Conservation (phyloP, 2,329 filamentous ascomycete genomes). For the Fusarium sp. region DNA sequence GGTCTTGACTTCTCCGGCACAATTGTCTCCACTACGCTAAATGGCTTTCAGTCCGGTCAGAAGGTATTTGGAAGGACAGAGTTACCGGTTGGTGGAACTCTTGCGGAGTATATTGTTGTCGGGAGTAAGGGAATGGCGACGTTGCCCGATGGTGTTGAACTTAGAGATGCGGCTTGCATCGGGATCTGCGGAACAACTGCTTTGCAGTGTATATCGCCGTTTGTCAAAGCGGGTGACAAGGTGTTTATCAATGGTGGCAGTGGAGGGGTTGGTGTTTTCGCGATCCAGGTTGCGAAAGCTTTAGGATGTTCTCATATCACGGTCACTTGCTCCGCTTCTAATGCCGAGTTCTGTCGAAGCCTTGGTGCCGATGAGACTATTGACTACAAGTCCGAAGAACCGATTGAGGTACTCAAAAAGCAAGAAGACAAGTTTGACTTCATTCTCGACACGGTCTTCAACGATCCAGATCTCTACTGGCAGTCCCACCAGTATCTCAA, state of each 20-base stretch:
- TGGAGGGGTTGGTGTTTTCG: constrained; percentile 28
- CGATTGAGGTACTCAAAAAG: background rate
- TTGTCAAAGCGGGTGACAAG: background rate
- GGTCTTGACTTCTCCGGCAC: constrained; percentile 33
- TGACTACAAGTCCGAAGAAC: constrained; percentile 8
- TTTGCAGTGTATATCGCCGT: constrained; percentile 1
- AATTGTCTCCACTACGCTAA: background rate
- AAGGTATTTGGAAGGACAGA: constrained; percentile 26
- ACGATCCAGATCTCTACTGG: constrained; percentile 21
- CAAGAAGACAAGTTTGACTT: constrained; percentile 1
- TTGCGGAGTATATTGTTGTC: constrained; percentile 30
- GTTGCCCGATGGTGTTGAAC: background rate
- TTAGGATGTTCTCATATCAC: constrained; percentile 13
- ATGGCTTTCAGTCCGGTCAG: background rate
- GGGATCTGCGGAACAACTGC: constrained; percentile 25
- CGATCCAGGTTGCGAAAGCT: constrained; percentile 23
- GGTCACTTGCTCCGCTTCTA: constrained; percentile 8
- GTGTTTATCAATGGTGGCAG: constrained; percentile 29
- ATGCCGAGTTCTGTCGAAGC: background rate
- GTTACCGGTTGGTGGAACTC: background rate
- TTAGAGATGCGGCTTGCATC: constrained; percentile 15
- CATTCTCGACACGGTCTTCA: constrained; percentile 20
- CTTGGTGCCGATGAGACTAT: constrained; percentile 18
- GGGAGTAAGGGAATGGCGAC: background rate
- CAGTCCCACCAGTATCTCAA: constrained; percentile 20